These are phyloP conservation scores for Cystobasidium slooffiae DNA, from an alignment of 1,284 basidiomycete species.

Conservation along the genomic window DNA sequence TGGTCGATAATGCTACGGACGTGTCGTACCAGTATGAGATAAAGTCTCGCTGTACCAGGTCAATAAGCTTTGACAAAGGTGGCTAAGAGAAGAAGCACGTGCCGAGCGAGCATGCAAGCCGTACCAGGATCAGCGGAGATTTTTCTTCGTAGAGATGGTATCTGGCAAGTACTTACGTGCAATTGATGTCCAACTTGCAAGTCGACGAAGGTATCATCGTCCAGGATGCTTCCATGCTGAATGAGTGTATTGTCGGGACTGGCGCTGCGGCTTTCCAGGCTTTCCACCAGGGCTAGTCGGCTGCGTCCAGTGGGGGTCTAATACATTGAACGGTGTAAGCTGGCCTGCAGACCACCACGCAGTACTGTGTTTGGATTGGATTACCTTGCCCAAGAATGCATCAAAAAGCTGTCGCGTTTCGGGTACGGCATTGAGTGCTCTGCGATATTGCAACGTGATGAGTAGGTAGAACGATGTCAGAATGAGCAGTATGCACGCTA, in stretches of 20 bases:
- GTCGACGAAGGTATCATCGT: conserved; percentile 11
- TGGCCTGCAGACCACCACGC: too few species aligned
- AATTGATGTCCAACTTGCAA: conserved; percentile 30
- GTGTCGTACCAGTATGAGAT: conserved; percentile 42
- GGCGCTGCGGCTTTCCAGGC: conserved; percentile 5
- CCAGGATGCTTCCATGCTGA: not conserved
- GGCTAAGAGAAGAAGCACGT: conserved; percentile 30
- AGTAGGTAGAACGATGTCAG: not conserved
- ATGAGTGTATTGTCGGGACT: not conserved
- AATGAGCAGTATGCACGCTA: not conserved
- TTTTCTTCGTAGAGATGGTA: not conserved
- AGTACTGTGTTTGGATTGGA: not conserved
- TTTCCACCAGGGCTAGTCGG: conserved; percentile 20
- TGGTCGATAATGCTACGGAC: conserved; percentile 25
- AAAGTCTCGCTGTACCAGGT: conserved; percentile 45
- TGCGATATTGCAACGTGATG: not conserved
- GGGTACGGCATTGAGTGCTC: conserved; percentile 34
- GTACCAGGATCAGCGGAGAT: not conserved
- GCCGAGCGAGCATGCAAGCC: not conserved
- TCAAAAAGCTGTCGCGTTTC: conserved; percentile 38
- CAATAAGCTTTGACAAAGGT: conserved; percentile 29
- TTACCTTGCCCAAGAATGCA: conserved; percentile 37
- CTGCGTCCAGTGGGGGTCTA: conserved; percentile 31
- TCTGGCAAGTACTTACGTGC: conserved; percentile 12
- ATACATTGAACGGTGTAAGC: too few species aligned